Percentiles rank a stretch among this genome's conserved stretches.
phyloP scores from a whole-genome alignment of 2,329 filamentous ascomycete species.

The Penicillium sp. region DNA sequence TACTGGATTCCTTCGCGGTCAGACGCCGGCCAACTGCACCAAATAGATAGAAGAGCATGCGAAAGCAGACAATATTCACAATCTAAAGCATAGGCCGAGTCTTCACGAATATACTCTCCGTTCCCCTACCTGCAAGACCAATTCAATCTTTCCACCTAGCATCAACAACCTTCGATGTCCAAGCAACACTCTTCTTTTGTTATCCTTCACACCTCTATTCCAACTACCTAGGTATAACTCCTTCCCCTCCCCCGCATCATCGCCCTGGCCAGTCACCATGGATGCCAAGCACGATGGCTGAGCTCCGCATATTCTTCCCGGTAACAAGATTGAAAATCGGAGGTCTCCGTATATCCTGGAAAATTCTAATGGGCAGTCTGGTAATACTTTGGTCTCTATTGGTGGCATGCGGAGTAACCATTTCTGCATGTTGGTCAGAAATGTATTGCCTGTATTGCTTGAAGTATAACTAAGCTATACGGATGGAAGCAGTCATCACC shows the following conservation, averaged over 20 bases:
- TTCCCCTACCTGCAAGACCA: no score
- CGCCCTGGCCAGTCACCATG: constrained; percentile 54
- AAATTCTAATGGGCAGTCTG: constrained; percentile 53
- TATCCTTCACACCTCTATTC: no score
- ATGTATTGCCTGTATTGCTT: no score
- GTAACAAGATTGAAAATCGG: constrained; percentile 67
- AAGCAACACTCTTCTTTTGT: constrained; percentile 8
- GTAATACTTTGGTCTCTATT: constrained; percentile 60
- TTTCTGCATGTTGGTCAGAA: no score
- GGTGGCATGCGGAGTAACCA: constrained; percentile 67
- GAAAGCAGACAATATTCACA: constrained; percentile 1
- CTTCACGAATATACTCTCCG: no score
- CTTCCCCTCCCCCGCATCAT: constrained; percentile 66
- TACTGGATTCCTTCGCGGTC: not conserved
- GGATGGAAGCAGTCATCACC: constrained; percentile 66
- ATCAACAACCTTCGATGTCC: no score
- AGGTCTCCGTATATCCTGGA: constrained; percentile 64
- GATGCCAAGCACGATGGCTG: constrained; percentile 68
- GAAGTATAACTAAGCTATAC: constrained; percentile 62
- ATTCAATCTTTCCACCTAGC: no score
- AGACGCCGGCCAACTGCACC: not conserved
- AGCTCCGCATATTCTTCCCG: constrained; percentile 63
- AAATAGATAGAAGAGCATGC: not conserved
- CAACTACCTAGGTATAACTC: no score
- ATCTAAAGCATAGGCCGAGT: not conserved